A percentile compares a stretch with the other conserved stretches of the same genome.
Evolutionary conservation across 352 stramenopile species (phyloP).

Genomic region (Pilasporangium apinafurcum): DNA sequence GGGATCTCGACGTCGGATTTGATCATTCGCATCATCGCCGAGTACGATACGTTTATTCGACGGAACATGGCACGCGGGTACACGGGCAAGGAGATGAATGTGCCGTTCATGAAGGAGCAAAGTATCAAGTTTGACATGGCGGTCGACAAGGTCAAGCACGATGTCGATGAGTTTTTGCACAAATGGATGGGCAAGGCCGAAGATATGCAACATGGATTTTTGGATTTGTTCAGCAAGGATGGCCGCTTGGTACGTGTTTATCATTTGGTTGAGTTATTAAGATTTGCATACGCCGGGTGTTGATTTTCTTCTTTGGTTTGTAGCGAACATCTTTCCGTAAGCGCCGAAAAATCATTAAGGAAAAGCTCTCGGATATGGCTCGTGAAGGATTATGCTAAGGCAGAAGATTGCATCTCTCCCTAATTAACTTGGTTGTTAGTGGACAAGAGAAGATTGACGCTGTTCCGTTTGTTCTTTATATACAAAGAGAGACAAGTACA

Average conservation of each 20-base stretch:
- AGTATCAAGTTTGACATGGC: slow-evolving; percentile 83
- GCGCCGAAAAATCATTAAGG: slow-evolving; percentile 5
- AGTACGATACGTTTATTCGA: slow-evolving; percentile 90
- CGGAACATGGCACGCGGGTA: slow-evolving; percentile 85
- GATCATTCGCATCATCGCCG: slow-evolving; percentile 85
- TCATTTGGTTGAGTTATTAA: too few relatives aligned
- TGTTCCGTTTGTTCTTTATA: too few relatives aligned
- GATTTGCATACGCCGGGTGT: too few relatives aligned
- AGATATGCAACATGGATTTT: slow-evolving; percentile 71
- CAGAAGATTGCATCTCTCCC: too few relatives aligned
- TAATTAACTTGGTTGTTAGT: too few relatives aligned
- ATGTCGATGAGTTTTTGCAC: slow-evolving; percentile 67
- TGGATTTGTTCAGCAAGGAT: slow-evolving; percentile 78
- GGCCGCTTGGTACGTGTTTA: slow-evolving; percentile 47
- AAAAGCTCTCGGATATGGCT: slow-evolving; percentile 48
- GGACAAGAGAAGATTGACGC: too few relatives aligned
- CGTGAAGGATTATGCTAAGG: slow-evolving; percentile 73
- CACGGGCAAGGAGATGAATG: slow-evolving; percentile 89
- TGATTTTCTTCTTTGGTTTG: too few relatives aligned
- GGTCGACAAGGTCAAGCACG: slow-evolving; percentile 74
- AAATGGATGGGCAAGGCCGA: slow-evolving; percentile 76
- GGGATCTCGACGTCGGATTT: slow-evolving; percentile 85
- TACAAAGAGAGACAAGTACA: too few relatives aligned
- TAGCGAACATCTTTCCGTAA: slow-evolving; percentile 3
- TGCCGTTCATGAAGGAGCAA: slow-evolving; percentile 81